A percentile compares a stretch with the other conserved stretches of the same genome.
Conservation (phyloP, 2,329 filamentous ascomycete species). For the Didymella sp. region DNA sequence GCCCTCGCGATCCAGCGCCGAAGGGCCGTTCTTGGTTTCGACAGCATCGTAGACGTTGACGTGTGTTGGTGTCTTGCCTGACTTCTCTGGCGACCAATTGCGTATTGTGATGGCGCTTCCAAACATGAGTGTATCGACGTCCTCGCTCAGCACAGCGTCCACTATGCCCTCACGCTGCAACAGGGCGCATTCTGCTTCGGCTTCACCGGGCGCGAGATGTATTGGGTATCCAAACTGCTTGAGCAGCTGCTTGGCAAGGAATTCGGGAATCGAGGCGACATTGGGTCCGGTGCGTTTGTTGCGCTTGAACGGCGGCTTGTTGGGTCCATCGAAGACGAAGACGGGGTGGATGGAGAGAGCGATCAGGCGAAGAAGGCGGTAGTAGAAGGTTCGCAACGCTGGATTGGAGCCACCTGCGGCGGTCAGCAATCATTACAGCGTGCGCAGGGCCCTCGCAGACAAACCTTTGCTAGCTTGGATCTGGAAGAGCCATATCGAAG, state of each 20-base stretch:
- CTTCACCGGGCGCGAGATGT: conserved; percentile 91
- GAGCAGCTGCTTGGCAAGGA: conserved; percentile 83
- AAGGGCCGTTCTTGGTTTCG: conserved; percentile 60
- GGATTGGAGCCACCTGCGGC: conserved; percentile 79
- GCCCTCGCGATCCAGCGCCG: conserved; percentile 78
- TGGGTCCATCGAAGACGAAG: conserved; percentile 88
- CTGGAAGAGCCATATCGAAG: conserved; percentile 98
- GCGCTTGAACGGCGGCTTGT: conserved; percentile 86
- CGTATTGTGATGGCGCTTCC: conserved; percentile 80
- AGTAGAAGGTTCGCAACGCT: conserved; percentile 89
- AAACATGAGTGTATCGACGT: conserved; percentile 98
- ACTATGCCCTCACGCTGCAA: conserved; percentile 73
- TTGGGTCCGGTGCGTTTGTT: conserved; percentile 74
- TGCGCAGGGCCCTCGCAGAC: conserved; percentile 4
- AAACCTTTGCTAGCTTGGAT: conserved; percentile 78
- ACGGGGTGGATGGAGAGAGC: conserved; percentile 81
- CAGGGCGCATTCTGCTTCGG: conserved; percentile 92
- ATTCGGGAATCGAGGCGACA: conserved; percentile 71
- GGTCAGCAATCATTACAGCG: conserved; percentile 20
- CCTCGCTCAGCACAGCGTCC: conserved; percentile 93
- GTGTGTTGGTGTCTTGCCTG: conserved; percentile 78
- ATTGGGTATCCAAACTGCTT: conserved; percentile 82
- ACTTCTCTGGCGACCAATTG: conserved; percentile 80
- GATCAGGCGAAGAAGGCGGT: conserved; percentile 80
- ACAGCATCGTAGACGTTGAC: conserved; percentile 79